These are phyloP conservation scores for Eucalyptus victrix DNA, from an alignment of 345 rosid species.

Conservation along the genomic window DNA sequence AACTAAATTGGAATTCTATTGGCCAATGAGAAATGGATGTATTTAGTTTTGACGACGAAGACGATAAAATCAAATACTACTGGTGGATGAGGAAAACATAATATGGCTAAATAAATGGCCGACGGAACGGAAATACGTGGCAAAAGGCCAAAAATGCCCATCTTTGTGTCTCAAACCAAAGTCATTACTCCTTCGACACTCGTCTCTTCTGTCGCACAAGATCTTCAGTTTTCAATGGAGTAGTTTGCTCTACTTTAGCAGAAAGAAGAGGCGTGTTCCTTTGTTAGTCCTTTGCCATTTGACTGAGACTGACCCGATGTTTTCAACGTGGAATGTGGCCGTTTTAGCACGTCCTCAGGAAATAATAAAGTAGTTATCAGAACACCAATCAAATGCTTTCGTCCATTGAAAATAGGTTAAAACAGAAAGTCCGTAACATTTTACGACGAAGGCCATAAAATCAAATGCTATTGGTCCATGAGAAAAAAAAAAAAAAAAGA, in stretches of 20 bases:
- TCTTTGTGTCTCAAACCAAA: neutral
- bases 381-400: neutral
- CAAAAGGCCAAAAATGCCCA: neutral
- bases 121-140: neutral
- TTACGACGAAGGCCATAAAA: neutral
- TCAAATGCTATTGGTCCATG: neutral
- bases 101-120: neutral
- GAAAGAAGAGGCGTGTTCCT: neutral
- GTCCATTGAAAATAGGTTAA: neutral
- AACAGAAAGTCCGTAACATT: neutral
- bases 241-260: neutral
- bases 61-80: neutral
- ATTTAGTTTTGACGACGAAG: neutral
- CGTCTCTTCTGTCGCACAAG: accelerated
- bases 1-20: too few species aligned
- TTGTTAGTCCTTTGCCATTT: neutral
- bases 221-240: too few species aligned
- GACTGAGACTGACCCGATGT: accelerated
- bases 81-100: neutral
- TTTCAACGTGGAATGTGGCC: neutral
- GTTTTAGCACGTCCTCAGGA: accelerated
- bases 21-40: neutral
- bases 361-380: neutral
- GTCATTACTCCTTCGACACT: neutral
- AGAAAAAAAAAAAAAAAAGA: accelerated